Evolutionary conservation across 106 monocot genomes (phyloP), one percentile per base, ranked within the genome.

Genomic region (Acorus calamus): DNA sequence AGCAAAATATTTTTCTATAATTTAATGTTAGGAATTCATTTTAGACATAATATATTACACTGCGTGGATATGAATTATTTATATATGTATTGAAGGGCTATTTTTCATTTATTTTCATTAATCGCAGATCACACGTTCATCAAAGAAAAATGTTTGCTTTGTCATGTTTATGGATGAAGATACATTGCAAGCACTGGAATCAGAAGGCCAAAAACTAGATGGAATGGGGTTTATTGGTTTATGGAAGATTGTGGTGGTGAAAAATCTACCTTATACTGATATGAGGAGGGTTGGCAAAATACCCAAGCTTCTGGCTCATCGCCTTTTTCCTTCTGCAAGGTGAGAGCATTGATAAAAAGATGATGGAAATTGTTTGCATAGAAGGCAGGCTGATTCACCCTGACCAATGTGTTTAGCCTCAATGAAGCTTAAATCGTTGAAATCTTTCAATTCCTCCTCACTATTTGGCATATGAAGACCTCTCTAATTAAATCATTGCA

Each of bases 271-370:
- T 48, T 88, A 66, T 57, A 55, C 67, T 69, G 88, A 93, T 62
- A 93, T 85, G 88, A 71, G 92, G 65, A 84, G 92, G 80, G 92
- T 88, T 45, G 92, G 92, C 48, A 93, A 93, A 74, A 76, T 93
- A 55, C 92, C 92, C 11, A 93, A 93, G 57, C 79, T 93, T 78
- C 65, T 93, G 59, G 49, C 92, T 9, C 92, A 93, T 60, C 75
- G 88, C 0, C 83, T 93, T 6, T 93, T 93, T 43, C 85, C 92
- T 69, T 88, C 88, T 62, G 85, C 92, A 50, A 93, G 92, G 92
- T 93, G 64, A 68, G 65, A 66, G 59, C 51, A 9, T 6, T 11
- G 45, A 44, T 64, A 43, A 12, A 0, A n/a, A 59, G 47, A 6
- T 12, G 9, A 41, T 2, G 60, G 0, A 55, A 45, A 65, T 4